Evolutionary conservation across 208 protist genomes (phyloP).

Genomic region (Trypanosoma platydactyli): DNA sequence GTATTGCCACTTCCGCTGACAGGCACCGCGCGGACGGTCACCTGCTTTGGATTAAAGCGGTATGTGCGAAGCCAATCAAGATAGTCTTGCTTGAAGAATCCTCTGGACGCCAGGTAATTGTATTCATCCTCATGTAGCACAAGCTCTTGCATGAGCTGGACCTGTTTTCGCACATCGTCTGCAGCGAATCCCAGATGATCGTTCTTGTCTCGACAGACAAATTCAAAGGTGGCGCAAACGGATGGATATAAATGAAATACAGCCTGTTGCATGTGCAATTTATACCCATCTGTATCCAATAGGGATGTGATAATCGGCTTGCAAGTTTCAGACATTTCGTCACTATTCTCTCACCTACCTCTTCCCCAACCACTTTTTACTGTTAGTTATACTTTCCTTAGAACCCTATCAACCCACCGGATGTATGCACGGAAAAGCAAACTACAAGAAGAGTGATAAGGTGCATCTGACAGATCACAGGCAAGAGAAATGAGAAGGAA

Average conservation of each 20-base stretch:
- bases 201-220: conserved; percentile 73
- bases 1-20: conserved; percentile 39
- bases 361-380: not conserved
- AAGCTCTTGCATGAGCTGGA: conserved; percentile 44
- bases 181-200: conserved; percentile 74
- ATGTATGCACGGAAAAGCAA: no score
- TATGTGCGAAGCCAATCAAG: conserved; percentile 76
- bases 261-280: conserved; percentile 90
- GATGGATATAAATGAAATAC: conserved; percentile 70
- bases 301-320: conserved; percentile 77
- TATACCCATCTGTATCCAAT: conserved; percentile 89
- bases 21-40: conserved; percentile 50
- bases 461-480: no score
- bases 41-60: conserved; percentile 80
- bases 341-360: not conserved
- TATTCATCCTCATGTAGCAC: conserved; percentile 66
- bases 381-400: not conserved
- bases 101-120: conserved; percentile 63
- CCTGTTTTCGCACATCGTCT: conserved; percentile 54
- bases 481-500: no score
- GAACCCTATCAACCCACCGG: no score
- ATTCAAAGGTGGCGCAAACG: conserved; percentile 60
- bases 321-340: not conserved
- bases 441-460: no score
- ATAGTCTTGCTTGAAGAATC: conserved; percentile 75